phyloP scores from a whole-genome alignment of 1,284 basidiomycete species.

The Cutaneotrichosporon mucoides region DNA sequence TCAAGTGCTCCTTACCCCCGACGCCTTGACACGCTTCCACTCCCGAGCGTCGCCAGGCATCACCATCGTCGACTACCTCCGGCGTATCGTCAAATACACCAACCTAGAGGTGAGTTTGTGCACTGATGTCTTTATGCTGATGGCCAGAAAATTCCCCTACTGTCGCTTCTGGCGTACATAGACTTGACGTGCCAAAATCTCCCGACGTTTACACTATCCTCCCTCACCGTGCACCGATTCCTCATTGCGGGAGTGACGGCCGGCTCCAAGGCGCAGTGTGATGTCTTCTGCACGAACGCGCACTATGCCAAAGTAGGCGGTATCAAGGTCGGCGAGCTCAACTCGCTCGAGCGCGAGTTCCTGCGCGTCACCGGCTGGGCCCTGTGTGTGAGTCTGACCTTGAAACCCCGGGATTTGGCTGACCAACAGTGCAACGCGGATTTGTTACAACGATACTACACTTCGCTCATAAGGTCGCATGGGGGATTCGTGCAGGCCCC shows the following conservation, averaged over 20 bases:
- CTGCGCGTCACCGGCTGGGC: conserved; percentile 84
- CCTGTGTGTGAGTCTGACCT: conserved; percentile 65
- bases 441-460: conserved; percentile 49
- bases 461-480: conserved; percentile 49
- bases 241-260: conserved; percentile 83
- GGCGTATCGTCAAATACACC: conserved; percentile 84
- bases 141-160: conserved; percentile 72
- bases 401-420: background rate
- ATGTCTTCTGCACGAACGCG: conserved; percentile 86
- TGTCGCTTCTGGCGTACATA: conserved; percentile 88
- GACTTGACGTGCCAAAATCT: conserved; percentile 84
- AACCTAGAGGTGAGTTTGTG: conserved; percentile 69
- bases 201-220: conserved; percentile 83
- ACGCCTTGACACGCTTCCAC: conserved; percentile 79
- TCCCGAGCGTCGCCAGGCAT: conserved; percentile 82
- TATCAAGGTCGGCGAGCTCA: conserved; percentile 81
- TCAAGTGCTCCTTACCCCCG: conserved; percentile 58
- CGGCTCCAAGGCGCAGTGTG: conserved; percentile 84
- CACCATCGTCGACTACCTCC: conserved; percentile 79
- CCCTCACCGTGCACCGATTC: conserved; percentile 91
- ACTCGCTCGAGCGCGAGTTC: conserved; percentile 87
- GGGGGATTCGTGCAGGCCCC: conserved; percentile 43
- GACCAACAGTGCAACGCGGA: conserved; percentile 45
- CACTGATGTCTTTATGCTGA: no score
- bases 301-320: conserved; percentile 92